A percentile compares a stretch with the other conserved stretches of the same genome.
Conservation (phyloP, 805 yeast genomes). For the Kregervanrija fluxuum region DNA sequence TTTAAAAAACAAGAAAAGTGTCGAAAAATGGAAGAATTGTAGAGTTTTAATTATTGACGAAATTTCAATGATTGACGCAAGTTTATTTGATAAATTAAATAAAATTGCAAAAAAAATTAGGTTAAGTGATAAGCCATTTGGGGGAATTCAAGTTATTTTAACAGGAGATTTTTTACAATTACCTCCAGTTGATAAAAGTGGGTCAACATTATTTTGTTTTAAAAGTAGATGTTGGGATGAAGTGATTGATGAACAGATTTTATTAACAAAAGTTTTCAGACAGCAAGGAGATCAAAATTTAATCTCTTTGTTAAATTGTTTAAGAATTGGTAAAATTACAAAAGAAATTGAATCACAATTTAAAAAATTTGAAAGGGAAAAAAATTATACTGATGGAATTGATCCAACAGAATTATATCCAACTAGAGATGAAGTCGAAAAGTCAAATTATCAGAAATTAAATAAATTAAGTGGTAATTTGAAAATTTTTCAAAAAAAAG, state of each 20-base stretch:
- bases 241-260: constrained; percentile 56
- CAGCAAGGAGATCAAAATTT: constrained; percentile 76
- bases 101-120: constrained; percentile 53
- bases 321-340: constrained; percentile 65
- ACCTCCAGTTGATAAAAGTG: constrained; percentile 68
- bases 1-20: constrained; percentile 34
- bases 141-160: constrained; percentile 83
- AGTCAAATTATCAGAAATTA: constrained; percentile 56
- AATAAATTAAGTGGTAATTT: constrained; percentile 40
- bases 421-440: constrained; percentile 77
- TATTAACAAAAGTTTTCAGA: constrained; percentile 76
- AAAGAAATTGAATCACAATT: constrained; percentile 43
- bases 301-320: constrained; percentile 70
- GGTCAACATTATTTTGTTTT: constrained; percentile 55
- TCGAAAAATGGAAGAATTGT: constrained; percentile 56
- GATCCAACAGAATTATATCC: constrained; percentile 87
- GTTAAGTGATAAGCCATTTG: constrained; percentile 58
- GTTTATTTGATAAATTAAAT: constrained; percentile 67
- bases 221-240: constrained; percentile 64
- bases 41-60: constrained; percentile 83
- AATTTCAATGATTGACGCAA: constrained; percentile 88
- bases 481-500: constrained; percentile 38
- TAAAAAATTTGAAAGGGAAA: constrained; percentile 45
- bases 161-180: constrained; percentile 97
- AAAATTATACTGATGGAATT: constrained; percentile 63